Evolutionary conservation across 106 monocot genomes (phyloP).

Genomic region (Dendrobium chrysotoxum): DNA sequence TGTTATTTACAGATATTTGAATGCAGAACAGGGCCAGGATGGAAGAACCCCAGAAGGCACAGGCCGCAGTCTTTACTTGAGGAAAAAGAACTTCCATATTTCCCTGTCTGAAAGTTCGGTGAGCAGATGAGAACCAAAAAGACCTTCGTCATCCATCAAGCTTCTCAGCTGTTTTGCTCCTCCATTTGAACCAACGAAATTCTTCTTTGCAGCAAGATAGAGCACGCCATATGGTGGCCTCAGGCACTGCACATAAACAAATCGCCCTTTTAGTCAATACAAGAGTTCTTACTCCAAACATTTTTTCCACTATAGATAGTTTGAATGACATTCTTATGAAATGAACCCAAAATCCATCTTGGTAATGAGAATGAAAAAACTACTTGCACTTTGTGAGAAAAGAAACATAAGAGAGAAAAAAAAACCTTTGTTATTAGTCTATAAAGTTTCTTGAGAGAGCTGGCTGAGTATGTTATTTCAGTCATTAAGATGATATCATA

Average conservation of each 20-base stretch:
- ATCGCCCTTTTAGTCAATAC: not conserved
- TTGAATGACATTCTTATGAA: no score
- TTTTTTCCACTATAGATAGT: no score
- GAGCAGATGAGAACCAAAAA: slow-evolving; percentile 60
- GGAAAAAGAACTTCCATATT: slow-evolving; percentile 89
- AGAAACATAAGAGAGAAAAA: not conserved
- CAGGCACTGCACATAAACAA: slow-evolving; percentile 52
- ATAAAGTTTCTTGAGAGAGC: slow-evolving; percentile 61
- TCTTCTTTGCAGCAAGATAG: slow-evolving; percentile 79
- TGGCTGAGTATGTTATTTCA: slow-evolving; percentile 51
- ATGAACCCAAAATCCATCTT: no score
- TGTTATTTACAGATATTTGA: no score
- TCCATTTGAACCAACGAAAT: slow-evolving; percentile 49
- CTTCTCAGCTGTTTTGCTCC: slow-evolving; percentile 49
- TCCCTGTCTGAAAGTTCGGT: slow-evolving; percentile 60
- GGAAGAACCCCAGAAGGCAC: no score
- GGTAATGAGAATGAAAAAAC: not conserved
- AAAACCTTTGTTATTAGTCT: slow-evolving; percentile 79
- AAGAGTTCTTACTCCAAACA: no score
- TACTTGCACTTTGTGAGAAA: not conserved
- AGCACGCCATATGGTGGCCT: slow-evolving; percentile 86
- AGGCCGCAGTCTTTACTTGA: not conserved
- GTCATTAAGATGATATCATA: slow-evolving; percentile 76
- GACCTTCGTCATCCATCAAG: slow-evolving; percentile 72
- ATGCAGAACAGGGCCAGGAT: no score